Evolutionary conservation across 75 land plant genomes (phyloP), one percentile per base, ranked within the genome.

Genomic region (Adiantum capillusveneris): DNA sequence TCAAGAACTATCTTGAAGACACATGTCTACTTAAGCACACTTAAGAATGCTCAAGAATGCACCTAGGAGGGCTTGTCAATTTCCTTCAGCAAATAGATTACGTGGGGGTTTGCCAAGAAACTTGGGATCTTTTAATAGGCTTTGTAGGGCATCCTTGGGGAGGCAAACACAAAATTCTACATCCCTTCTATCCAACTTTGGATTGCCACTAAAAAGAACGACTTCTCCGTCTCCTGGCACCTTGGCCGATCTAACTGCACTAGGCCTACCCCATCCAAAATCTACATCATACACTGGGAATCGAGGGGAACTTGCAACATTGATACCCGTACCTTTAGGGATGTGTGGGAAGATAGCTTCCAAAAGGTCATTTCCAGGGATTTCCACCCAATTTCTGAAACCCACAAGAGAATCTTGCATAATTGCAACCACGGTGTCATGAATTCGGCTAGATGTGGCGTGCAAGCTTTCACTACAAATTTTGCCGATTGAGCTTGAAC

Each of bases 161-260:
- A 46, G 80, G 17, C 65, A 55, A 28, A 85, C 59, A 24, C 80
- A 78, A 36, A 85, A 75, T 66, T 85, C 88, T 52, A 85, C 18
- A 19, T 85, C 82, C 5, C 79, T 75, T 45, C 66, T 75, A 1
- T 79, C 84, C 2, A 50, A 54, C 13, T 76, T 81, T 1, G 70
- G 75, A 43, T 77, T 54, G 16, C 75, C 84, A 0, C 84, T 81
- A 46, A 81, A 85, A 7, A 79, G 77, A 31, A 84, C 75, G 14
- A 85, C 68, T 72, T 85, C 81, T 5, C 82, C 89, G 54, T 81
- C 77, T 5, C 79, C 85, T 46, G 81, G 79, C 56, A 81, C 82
- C 60, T 81, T 85, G 37, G 79, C 78, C 13, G 80, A 75, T 41
- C 59, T 36, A 6, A 82, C 68, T 30, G 80, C 85, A 49, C 76